Base-by-base conservation (phyloP, 495 filamentous ascomycete species). In the Achaetomiella virescens region DNA sequence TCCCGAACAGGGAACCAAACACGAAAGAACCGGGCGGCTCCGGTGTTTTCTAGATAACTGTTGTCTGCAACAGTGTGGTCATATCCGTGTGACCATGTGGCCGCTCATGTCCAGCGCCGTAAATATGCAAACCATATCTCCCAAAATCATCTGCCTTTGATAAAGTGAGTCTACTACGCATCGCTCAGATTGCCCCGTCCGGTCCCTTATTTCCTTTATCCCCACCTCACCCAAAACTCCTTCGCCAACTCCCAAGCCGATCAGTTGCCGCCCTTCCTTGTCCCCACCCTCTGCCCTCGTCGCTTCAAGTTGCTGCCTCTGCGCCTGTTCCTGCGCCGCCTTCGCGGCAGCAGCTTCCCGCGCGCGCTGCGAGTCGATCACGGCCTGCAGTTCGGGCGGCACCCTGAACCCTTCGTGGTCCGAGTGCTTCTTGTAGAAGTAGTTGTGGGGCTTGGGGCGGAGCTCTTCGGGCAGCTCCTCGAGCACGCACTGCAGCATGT, bases 391-490 rank as follows among this genome's bases (percentile, higher is more conserved):
- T 68, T 74, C 76, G 6, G 75, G 75, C 18, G 78, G 77, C 6
- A 70, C 73, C 57, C 79, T 81, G 71, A 82, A 82, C 20, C 78
- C 79, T 10, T 73, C 75, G 61, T 82, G 79, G 61, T 81, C 79
- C 12, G 76, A 68, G 65, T 82, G 79, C 69, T 75, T 76, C 70
- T 80, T 82, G 67, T 82, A 82, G 59, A 82, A 95, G 70, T 86
- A 91, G 52, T 83, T 83, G 24, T 83, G 79, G 10, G 81, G 71
- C 72, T 82, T 84, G 7, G 88, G 89, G 45, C 75, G 74, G 31
- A 93, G 69, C 55, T 87, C 84, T 6, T 77, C 74, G 1, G 84
- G 83, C 3, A 95, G 70, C 47, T 84, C 78, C 17, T 85, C 81
- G 18, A 93, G 73, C 15, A 93, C 83, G 22, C 79, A 82, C 56